Base-by-base conservation (phyloP, 192 early-diverging fungal species). In the Podila verticillata region DNA sequence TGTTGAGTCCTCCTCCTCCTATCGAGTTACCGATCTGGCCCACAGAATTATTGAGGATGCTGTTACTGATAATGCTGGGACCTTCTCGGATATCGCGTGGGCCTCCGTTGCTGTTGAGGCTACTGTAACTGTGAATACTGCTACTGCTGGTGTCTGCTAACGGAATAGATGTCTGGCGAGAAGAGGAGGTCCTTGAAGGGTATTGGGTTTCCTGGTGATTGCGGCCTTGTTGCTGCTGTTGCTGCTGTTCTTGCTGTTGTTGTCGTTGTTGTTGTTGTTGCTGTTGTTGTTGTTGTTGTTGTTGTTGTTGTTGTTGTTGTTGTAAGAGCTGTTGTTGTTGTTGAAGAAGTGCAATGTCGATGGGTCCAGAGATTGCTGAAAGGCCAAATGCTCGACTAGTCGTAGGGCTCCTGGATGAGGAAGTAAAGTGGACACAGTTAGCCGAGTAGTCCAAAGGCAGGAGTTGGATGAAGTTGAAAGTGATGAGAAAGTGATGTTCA, bases 61-160 rank as follows among this genome's bases (percentile, higher is more conserved):
- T 79, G 54, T 71, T 79, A 60, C 75, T 79, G 59, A 79, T 48
- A 24, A 79, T 79, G 61, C 44, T 78, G 24, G 54, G 47, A 26
- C 67, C 61, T 19, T 47, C 68, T 1, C 68, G 51, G 60, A 79
- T 48, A 32, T 71, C 70, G 65, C 44, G 69, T 24, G 44, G 47
- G 20, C 67, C 61, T 8, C 34, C 68, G 0, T 65, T 63, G 31
- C 28, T 51, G 30, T 51, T 62, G 35, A 30, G 63, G 36, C 47
- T 54, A 19, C 47, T 70, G 68, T 64, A 51, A 20, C 63, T 62
- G 10, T 72, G 68, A 29, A 32, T 30, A 19, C 58, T 60, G 29
- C 28, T 32, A 29, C 28, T 34, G 7, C 58, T 60, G 58, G 58
- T 60, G 17, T 31, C 30, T 2, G 28, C 30, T 3, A 32, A 10